phyloP scores from a whole-genome alignment of 495 filamentous ascomycete species.

The Immersiella caudata region DNA sequence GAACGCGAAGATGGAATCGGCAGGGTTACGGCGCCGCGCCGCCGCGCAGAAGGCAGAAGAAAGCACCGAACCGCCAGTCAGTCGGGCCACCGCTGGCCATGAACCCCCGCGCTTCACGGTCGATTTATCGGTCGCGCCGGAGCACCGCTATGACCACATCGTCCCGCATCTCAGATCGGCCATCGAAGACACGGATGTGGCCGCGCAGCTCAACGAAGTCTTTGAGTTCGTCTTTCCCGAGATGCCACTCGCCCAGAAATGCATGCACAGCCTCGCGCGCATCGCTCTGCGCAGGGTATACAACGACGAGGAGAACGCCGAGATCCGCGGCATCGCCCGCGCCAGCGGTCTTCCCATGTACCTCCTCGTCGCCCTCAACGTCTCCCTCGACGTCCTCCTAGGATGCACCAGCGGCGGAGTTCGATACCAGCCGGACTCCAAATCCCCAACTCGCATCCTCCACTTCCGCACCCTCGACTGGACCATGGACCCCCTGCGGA shows the following conservation, averaged over 20 bases:
- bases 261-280: constrained; percentile 25
- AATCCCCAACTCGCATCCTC: constrained; percentile 45
- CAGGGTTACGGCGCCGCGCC: background rate
- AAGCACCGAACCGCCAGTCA: background rate
- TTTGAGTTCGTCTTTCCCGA: constrained; percentile 19
- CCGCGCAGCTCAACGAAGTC: background rate
- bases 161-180: constrained; percentile 7
- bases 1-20: background rate
- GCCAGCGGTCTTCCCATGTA: constrained; percentile 59
- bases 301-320: constrained; percentile 60
- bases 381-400: constrained; percentile 64
- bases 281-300: constrained; percentile 54
- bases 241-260: background rate
- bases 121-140: constrained; percentile 61
- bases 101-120: constrained; percentile 48
- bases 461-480: constrained; percentile 72
- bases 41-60: background rate
- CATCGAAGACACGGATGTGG: constrained; percentile 9
- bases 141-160: constrained; percentile 53
- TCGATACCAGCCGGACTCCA: constrained; percentile 23
- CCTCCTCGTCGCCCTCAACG: constrained; percentile 63
- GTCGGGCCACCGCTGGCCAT: constrained; percentile 4
- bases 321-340: constrained; percentile 60
- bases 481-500: constrained; percentile 63
- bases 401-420: constrained; percentile 64